A percentile compares a stretch with the other conserved stretches of the same genome.
These are phyloP conservation scores for Domatiomyces globalis DNA, from an alignment of 2,329 filamentous ascomycete genomes.

Conservation along the genomic window DNA sequence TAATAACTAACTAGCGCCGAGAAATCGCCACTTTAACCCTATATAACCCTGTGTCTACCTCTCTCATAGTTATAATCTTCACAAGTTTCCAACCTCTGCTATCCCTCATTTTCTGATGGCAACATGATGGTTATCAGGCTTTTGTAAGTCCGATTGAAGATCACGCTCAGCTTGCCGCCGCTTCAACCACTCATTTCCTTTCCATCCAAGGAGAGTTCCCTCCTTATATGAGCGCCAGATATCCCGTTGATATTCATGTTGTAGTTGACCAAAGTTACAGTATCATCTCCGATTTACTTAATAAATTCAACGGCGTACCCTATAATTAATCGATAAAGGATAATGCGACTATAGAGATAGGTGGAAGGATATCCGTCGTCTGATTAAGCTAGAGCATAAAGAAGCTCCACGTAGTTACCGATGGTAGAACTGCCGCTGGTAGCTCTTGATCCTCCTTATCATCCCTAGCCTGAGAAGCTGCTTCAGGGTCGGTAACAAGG, in stretches of 20 bases:
- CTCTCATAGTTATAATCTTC: too few relatives aligned
- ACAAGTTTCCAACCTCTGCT: too few relatives aligned
- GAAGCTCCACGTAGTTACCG: neutral
- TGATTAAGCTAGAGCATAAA: neutral
- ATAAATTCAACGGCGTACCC: neutral
- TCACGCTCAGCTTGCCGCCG: neutral
- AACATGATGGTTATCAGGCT: too few relatives aligned
- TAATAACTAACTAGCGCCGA: too few relatives aligned
- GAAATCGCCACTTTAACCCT: too few relatives aligned
- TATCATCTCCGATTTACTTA: neutral
- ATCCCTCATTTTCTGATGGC: too few relatives aligned
- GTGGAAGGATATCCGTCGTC: neutral
- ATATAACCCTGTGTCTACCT: too few relatives aligned
- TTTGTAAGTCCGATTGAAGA: too few relatives aligned
- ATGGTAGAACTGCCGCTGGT: neutral
- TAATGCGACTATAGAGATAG: neutral
- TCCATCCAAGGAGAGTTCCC: neutral
- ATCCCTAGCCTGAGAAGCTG: neutral
- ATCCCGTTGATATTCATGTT: neutral
- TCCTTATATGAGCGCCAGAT: neutral
- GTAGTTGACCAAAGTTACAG: neutral
- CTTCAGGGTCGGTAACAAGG: neutral
- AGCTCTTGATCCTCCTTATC: neutral
- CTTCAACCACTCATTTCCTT: neutral
- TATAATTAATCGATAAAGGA: neutral